Evolutionary conservation across 2,329 filamentous ascomycete genomes (phyloP), one percentile per base, ranked within the genome.

Genomic region (Exophiala sideris): DNA sequence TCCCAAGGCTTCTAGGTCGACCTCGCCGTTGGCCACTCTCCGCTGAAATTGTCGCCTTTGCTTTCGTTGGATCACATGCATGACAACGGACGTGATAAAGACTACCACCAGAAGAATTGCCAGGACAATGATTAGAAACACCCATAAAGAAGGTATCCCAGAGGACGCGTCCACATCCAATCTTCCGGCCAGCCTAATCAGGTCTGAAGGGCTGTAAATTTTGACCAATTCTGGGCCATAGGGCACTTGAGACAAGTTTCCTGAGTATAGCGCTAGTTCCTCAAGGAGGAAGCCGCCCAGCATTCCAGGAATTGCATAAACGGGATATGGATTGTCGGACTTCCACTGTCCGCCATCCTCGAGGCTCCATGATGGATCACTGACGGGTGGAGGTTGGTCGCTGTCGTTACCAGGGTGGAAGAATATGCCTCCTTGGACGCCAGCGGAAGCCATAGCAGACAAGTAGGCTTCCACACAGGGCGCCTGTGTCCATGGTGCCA

Each of bases 1-100:
- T 1, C 91, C 91, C 62, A 96, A 79, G 2, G 84, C 84, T 70
- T 96, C 91, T 2, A 96, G 76, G 65, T 96, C 89, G 16, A 95
- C 85, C 62, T 96, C 88, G 48, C 92, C 91, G 6, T 77, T 79
- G 54, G 83, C 78, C 12, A 96, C 86, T 10, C 91, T 83, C 45
- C 82, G 80, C 47, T 83, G 82, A 9, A 97, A 74, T 1, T 77
- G 77, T 20, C 78, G 78, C 7, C 91, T 83, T 29, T 90, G 83
- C 45, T 83, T 79, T 34, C 84, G 81, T 67, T 95, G 89, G 29
- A 94, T 75, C 18, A 85, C 75, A 63, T 94, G 90, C 87, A 94
- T 95, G 48, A 79, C 74, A 38, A 85, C 67, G 1, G 84, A 94
- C 1, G 84, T 89, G 9, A 75, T 70, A 2, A 80, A 76, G 39